phyloP scores from a whole-genome alignment of 2,329 filamentous ascomycete species.

The Xylaria sp. region DNA sequence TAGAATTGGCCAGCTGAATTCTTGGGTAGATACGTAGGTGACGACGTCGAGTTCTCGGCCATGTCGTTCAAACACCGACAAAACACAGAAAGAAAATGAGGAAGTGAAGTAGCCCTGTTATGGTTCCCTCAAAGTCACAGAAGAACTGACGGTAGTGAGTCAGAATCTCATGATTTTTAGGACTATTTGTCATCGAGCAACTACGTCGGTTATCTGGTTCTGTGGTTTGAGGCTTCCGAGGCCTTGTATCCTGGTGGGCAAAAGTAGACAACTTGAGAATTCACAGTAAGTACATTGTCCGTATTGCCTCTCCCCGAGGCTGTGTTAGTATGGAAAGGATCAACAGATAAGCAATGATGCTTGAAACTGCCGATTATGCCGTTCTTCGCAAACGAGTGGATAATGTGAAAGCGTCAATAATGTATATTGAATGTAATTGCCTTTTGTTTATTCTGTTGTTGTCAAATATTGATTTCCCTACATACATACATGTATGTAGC shows the following conservation, averaged over 20 bases:
- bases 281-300: not conserved
- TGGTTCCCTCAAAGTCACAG: not conserved
- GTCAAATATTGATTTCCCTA: constrained; percentile 6
- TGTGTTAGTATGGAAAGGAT: not conserved
- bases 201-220: not conserved
- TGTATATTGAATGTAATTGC: not conserved
- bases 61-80: not conserved
- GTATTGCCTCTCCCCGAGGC: not conserved
- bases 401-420: not conserved
- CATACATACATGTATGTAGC: not conserved
- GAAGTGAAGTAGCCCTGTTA: not conserved
- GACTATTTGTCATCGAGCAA: not conserved
- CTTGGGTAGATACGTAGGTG: too few species aligned
- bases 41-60: not conserved
- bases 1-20: constrained; percentile 5
- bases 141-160: not conserved
- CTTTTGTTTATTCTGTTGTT: constrained; percentile 15
- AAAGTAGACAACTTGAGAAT: not conserved
- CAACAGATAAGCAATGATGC: not conserved
- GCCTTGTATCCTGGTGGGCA: not conserved
- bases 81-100: not conserved
- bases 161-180: not conserved
- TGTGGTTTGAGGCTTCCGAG: not conserved
- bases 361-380: not conserved
- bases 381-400: not conserved